These are phyloP conservation scores for Infundibulicybe gibba DNA, from an alignment of 768 basidiomycete genomes.

Conservation along the genomic window DNA sequence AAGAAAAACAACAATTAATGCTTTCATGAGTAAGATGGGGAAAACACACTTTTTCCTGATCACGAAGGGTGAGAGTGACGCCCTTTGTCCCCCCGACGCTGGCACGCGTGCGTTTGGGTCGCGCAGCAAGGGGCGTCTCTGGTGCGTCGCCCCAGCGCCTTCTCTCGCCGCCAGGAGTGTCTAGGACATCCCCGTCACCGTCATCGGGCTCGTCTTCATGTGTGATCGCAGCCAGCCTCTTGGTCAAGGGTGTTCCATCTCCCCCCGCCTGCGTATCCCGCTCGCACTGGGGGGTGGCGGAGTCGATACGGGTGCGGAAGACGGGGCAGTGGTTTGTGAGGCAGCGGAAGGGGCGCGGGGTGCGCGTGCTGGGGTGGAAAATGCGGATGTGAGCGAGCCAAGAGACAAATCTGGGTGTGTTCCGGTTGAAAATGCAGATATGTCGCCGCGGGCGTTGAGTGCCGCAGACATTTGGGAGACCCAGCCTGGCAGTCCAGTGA, in stretches of 20 bases:
- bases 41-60: conserved; percentile 87
- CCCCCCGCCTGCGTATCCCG: conserved; percentile 26
- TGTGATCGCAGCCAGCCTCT: conserved; percentile 28
- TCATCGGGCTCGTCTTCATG: conserved; percentile 28
- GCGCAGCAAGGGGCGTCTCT: conserved; percentile 45
- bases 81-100: conserved; percentile 37
- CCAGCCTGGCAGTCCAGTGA: too few species aligned
- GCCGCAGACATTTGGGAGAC: conserved; percentile 35
- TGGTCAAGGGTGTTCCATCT: conserved; percentile 36
- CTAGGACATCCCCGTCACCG: conserved; percentile 42
- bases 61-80: conserved; percentile 74
- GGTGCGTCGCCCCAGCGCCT: conserved; percentile 38
- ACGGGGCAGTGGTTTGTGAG: conserved; percentile 44
- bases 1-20: conserved; percentile 2
- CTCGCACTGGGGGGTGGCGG: conserved; percentile 17
- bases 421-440: conserved; percentile 37
- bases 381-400: conserved; percentile 48
- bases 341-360: conserved; percentile 51
- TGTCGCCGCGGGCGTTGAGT: conserved; percentile 31
- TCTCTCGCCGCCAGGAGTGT: conserved; percentile 49
- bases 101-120: conserved; percentile 39
- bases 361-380: conserved; percentile 47
- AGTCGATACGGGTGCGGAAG: conserved; percentile 49
- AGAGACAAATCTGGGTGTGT: conserved; percentile 61
- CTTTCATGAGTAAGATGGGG: not conserved